Conservation (phyloP, 352 stramenopile species). For the Phytophthora tentaculata region DNA sequence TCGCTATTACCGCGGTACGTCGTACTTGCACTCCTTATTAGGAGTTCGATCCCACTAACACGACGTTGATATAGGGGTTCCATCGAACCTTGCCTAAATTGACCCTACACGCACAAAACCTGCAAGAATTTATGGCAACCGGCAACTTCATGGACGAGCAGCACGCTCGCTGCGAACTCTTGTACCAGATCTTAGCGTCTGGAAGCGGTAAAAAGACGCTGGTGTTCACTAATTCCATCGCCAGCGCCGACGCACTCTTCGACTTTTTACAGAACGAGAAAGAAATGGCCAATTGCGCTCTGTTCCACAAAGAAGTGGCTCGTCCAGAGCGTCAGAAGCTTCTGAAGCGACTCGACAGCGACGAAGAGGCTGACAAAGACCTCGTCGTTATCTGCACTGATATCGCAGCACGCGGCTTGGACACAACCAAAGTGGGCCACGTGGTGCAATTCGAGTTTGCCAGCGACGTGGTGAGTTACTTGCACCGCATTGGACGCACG, state of each 20-base stretch:
- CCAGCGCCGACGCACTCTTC: slow-evolving; percentile 64
- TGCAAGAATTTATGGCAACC: slow-evolving; percentile 44
- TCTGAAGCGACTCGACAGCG: slow-evolving; percentile 48
- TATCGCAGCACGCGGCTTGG: slow-evolving; percentile 75
- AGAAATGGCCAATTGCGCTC: slow-evolving; percentile 34
- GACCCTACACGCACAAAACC: slow-evolving; percentile 42
- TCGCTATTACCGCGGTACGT: slow-evolving; percentile 71
- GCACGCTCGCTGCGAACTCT: slow-evolving; percentile 47
- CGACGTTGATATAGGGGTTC: slow-evolving; percentile 55
- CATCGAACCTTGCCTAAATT: slow-evolving; percentile 70
- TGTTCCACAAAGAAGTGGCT: slow-evolving; percentile 76
- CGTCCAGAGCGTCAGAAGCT: slow-evolving; percentile 54
- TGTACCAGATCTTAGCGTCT: slow-evolving; percentile 55
- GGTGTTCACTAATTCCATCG: slow-evolving; percentile 79
- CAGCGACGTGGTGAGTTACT: slow-evolving; percentile 79
- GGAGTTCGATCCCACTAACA: not conserved
- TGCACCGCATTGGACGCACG: slow-evolving; percentile 82
- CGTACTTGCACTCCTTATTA: not conserved
- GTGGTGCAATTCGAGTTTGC: slow-evolving; percentile 87
- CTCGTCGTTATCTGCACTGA: slow-evolving; percentile 77
- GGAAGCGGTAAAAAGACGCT: slow-evolving; percentile 49
- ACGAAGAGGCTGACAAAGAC: slow-evolving; percentile 30
- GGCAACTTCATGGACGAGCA: slow-evolving; percentile 30
- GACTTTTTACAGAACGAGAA: slow-evolving; percentile 57
- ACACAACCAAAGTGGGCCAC: slow-evolving; percentile 73